A percentile compares a stretch with the other conserved stretches of the same genome.
These are phyloP conservation scores for Sugiyamaella japonica DNA, from an alignment of 1,139 yeast genomes.

Conservation along the genomic window DNA sequence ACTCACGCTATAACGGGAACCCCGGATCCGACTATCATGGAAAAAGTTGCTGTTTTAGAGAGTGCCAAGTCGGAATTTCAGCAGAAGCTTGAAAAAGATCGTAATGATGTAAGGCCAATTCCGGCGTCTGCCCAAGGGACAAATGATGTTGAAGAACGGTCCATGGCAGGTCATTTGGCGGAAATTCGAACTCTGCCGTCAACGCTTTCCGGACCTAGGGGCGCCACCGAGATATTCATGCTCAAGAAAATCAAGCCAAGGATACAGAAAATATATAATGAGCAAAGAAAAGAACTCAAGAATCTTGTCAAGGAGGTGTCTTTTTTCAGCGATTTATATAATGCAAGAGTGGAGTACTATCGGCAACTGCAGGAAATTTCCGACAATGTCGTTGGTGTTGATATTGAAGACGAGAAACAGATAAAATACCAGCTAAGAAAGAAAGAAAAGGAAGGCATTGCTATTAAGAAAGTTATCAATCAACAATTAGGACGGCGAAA, in stretches of 20 bases:
- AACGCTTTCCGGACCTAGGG: constrained; percentile 13
- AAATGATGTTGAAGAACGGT: constrained; percentile 17
- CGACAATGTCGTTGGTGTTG: constrained; percentile 60
- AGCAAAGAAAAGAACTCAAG: constrained; percentile 46
- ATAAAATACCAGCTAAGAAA: constrained; percentile 20
- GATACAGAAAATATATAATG: constrained; percentile 40
- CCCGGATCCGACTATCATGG: constrained; percentile 27
- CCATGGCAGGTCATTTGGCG: constrained; percentile 18
- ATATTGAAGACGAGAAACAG: constrained; percentile 29
- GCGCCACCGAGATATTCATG: constrained; percentile 12
- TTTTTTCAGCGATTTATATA: constrained; percentile 64
- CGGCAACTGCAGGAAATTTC: constrained; percentile 82
- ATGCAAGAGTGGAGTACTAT: constrained; percentile 75
- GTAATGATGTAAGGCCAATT: constrained; percentile 21
- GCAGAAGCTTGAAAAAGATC: constrained; percentile 21
- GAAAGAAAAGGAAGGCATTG: constrained; percentile 25
- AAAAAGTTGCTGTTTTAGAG: constrained; percentile 11
- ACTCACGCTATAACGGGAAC: constrained; percentile 46
- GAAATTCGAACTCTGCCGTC: background rate
- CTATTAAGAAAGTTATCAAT: constrained; percentile 24
- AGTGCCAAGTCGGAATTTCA: constrained; percentile 22
- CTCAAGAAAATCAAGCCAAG: constrained; percentile 11
- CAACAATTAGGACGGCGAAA: constrained; percentile 46
- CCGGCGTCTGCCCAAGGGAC: constrained; percentile 16
- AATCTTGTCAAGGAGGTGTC: constrained; percentile 52